phyloP scores from a whole-genome alignment of 106 monocot genomes.

The Acorus calamus region DNA sequence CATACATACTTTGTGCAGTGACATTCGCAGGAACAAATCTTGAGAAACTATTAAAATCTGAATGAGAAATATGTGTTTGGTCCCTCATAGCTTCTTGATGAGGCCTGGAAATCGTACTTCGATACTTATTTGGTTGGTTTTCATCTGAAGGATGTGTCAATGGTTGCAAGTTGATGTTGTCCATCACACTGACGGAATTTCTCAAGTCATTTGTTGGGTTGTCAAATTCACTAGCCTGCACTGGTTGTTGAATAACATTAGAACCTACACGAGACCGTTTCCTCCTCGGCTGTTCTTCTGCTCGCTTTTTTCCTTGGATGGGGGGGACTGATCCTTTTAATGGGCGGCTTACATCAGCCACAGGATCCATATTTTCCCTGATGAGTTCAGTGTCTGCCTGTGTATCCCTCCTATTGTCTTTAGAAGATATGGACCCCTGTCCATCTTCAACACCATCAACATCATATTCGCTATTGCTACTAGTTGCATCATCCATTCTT shows the following conservation, averaged over 20 bases:
- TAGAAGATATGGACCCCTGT: slow-evolving; percentile 33
- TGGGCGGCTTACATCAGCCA: slow-evolving; percentile 2
- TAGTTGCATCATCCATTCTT: slow-evolving; percentile 45
- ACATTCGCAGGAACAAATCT: slow-evolving; percentile 10
- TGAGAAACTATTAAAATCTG: slow-evolving; percentile 10
- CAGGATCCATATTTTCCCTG: slow-evolving; percentile 8
- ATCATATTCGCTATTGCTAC: slow-evolving; percentile 48
- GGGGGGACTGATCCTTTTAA: slow-evolving; percentile 20
- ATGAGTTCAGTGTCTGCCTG: slow-evolving; percentile 2
- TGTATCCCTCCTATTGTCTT: slow-evolving; percentile 18
- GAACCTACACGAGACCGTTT: slow-evolving; percentile 31
- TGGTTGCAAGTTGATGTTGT: slow-evolving; percentile 16
- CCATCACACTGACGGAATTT: slow-evolving; percentile 35
- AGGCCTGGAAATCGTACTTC: slow-evolving; percentile 11
- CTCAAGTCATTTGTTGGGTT: slow-evolving; percentile 10
- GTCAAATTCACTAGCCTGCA: slow-evolving; percentile 7
- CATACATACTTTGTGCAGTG: slow-evolving; percentile 23
- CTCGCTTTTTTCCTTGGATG: slow-evolving; percentile 11
- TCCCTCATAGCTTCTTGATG: slow-evolving; percentile 22
- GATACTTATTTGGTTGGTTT: slow-evolving; percentile 1
- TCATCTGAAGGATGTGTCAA: slow-evolving; percentile 9
- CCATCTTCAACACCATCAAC: slow-evolving; percentile 39
- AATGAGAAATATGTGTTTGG: slow-evolving; percentile 14
- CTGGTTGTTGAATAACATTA: neutral
- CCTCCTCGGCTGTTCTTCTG: slow-evolving; percentile 17